These are phyloP conservation scores for Bruguiera gymnorhiza DNA, from an alignment of 345 rosid genomes.

Conservation along the genomic window DNA sequence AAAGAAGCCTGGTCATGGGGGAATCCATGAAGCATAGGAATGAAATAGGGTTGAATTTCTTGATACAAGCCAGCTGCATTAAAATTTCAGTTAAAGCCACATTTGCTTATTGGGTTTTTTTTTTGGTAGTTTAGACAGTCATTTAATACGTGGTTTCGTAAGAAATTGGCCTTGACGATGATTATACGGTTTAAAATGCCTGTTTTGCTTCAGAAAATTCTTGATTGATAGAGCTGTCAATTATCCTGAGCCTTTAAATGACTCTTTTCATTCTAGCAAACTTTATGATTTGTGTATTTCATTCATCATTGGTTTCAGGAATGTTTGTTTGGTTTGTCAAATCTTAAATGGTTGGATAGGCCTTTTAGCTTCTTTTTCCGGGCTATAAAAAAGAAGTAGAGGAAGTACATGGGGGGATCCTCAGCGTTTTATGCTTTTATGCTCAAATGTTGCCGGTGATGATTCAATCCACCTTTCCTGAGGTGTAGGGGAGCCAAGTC, in stretches of 20 bases:
- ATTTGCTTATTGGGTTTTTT: neutral
- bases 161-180: slow-evolving; percentile 45
- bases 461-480: slow-evolving; percentile 16
- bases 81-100: too few relatives aligned
- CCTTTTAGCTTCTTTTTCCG: too few relatives aligned
- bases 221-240: slow-evolving; percentile 77
- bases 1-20: slow-evolving; percentile 49
- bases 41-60: slow-evolving; percentile 68
- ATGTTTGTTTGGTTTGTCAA: neutral
- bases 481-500: slow-evolving; percentile 33
- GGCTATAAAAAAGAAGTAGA: too few relatives aligned
- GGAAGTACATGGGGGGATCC: too few relatives aligned
- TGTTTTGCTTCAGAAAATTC: slow-evolving; percentile 98
- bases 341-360: too few relatives aligned
- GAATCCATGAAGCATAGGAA: slow-evolving; percentile 49
- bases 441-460: slow-evolving; percentile 10
- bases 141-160: accelerated
- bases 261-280: neutral
- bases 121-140: neutral
- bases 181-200: slow-evolving; percentile 63
- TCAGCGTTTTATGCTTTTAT: neutral
- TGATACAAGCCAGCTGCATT: slow-evolving; percentile 51
- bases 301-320: slow-evolving; percentile 16
- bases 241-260: slow-evolving; percentile 45
- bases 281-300: too few relatives aligned